Evolutionary conservation across 139 green algal species (phyloP).

Genomic region (Chloropicon primus): DNA sequence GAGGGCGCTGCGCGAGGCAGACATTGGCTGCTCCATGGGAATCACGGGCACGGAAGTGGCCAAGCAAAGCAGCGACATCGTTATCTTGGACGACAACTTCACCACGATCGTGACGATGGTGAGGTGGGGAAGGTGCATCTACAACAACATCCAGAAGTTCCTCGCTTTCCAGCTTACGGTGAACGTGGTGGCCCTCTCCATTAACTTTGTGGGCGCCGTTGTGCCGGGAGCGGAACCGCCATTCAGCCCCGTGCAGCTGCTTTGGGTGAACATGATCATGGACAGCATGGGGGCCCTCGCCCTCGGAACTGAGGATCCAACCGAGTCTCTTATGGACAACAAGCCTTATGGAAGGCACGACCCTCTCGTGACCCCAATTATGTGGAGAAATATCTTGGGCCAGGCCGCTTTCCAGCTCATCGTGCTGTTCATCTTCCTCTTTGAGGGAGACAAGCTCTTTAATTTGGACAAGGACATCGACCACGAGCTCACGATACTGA

Average conservation of each 20-base stretch:
- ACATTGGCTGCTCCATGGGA: constrained; percentile 95
- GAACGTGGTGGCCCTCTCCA: constrained; percentile 87
- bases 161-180: constrained; percentile 85
- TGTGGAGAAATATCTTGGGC: constrained; percentile 89
- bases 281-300: constrained; percentile 77
- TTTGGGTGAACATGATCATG: constrained; percentile 99
- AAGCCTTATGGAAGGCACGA: constrained; percentile 72
- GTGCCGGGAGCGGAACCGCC: constrained; percentile 44
- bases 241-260: constrained; percentile 84
- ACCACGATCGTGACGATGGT: constrained; percentile 88
- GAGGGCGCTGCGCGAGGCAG: constrained; percentile 80
- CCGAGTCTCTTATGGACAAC: constrained; percentile 56
- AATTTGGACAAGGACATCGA: constrained; percentile 10
- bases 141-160: constrained; percentile 98
- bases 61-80: constrained; percentile 96
- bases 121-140: constrained; percentile 91
- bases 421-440: constrained; percentile 73
- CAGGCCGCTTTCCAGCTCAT: constrained; percentile 48
- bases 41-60: constrained; percentile 85
- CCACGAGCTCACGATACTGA: constrained; percentile 19
- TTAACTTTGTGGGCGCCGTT: constrained; percentile 83
- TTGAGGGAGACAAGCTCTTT: constrained; percentile 7
- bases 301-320: constrained; percentile 79
- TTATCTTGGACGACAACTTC: constrained; percentile 99
- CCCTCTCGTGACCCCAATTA: constrained; percentile 69